Base-by-base conservation (phyloP, 106 monocot genomes). In the Dioscorea dumetorum region DNA sequence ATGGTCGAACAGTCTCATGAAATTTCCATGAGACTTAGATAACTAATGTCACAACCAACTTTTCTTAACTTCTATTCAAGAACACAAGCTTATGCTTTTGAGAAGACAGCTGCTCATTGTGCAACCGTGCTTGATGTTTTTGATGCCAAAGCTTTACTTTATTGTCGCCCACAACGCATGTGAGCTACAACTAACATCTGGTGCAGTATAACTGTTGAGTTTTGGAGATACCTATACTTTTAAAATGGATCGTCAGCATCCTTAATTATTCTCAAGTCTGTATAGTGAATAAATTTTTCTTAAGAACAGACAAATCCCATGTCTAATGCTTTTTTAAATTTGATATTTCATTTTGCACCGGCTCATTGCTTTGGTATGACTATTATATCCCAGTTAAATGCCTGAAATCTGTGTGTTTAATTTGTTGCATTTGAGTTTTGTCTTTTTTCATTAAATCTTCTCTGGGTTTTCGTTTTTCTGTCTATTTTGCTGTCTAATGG, bases 1-100 rank as follows among this genome's bases (percentile, higher is more conserved):
- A 88, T 70, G 93, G 93, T 18, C 75, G 88, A 60, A 93, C 93
- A 24, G 88, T 93, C 67, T 88, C 88, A 17, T 93, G 77, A 85
- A 50, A 54, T 53, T 80, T 23, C 33, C 13, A 15, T 19, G 32
- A 22, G 33, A 23, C 33, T 12, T 2, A 21, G 66, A n/a, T 49
- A 19, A n/a, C 12, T 65, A 10, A 22, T 49, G 18, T 7, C 49
- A 60, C 4, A 23, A 54, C 35, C 63, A 75, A 19, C 52, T 13
- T 34, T 16, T 22, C 9, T 12, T 49, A 6, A 41, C 41, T 41
- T 49, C 23, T 49, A 6, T 2, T 28, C 24, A 17, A 17, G 18
- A 12, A 12, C 12, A 24, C 1, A 33, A 21, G 17, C 12, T 24
- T 3, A 18, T 14, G 8, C 13, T 66, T 21, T 12, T 24, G 50